Evolutionary conservation across 495 filamentous ascomycete genomes (phyloP), one percentile per base, ranked within the genome.

Genomic region (Penicillium desertorum): DNA sequence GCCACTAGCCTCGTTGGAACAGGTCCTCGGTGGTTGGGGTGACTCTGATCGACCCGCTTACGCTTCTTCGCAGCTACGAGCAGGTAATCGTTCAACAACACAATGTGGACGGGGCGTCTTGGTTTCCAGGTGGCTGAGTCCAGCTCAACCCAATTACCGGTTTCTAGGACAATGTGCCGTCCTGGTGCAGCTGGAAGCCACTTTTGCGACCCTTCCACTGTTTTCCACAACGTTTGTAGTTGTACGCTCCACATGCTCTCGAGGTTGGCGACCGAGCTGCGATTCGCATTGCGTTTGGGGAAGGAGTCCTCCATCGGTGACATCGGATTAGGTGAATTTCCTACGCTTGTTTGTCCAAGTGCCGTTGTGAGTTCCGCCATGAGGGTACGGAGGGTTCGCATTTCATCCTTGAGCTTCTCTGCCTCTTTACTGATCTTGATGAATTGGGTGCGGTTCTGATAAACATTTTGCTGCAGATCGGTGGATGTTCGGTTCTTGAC

Each of bases 361-460:
- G 90, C 86, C 10, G 83, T 86, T 5, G 88, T 91, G 10, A 99
- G 80, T 58, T 99, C 94, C 23, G 89, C 86, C 85, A 98, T 96
- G 43, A 97, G 79, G 44, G 86, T 86, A 19, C 89, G 82, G 4
- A 99, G 85, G 2, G 88, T 87, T 22, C 92, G 85, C 93, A 99
- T 98, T 71, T 99, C 94, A 45, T 86, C 83, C 68, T 96, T 98
- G 51, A 99, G 83, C 72, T 96, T 96, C 65, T 99, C 94, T 3
- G 96, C 96, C 73, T 99, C 95, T 75, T 96, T 94, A 71, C 91
- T 96, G 72, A 99, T 98, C 64, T 95, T 93, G 78, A 99, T 96
- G 73, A 99, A 99, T 64, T 98, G 93, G 0, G 92, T 96, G 45
- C 94, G 86, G 72, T 99, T 99, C 67, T 97, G 92, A 71, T 93